Conservation (phyloP, 176 grass and related monocot species). For the Cenchrus fungigraminus region DNA sequence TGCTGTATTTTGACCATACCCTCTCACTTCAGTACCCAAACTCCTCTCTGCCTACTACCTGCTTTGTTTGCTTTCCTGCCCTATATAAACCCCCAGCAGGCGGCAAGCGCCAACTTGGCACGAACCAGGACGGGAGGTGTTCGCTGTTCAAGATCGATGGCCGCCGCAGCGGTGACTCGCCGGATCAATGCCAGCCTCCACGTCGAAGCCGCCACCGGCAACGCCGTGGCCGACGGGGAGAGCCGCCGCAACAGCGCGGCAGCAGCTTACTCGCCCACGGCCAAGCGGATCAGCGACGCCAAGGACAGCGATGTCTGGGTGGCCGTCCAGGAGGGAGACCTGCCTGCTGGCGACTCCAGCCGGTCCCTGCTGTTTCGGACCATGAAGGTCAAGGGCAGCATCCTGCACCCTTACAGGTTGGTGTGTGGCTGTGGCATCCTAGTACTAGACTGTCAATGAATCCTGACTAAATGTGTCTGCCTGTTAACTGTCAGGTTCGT, state of each 20-base stretch:
- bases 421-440: neutral
- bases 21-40: no score
- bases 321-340: conserved; percentile 20
- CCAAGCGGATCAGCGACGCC: conserved; percentile 15
- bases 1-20: conserved; percentile 37
- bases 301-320: conserved; percentile 47
- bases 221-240: neutral
- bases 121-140: neutral
- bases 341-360: neutral
- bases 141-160: conserved; percentile 3
- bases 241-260: neutral
- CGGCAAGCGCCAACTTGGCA: neutral
- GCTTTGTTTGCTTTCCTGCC: neutral
- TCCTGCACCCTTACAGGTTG: conserved; percentile 58
- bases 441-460: neutral
- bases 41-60: neutral
- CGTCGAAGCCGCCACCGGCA: neutral
- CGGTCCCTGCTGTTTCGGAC: conserved; percentile 46
- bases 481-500: conserved; percentile 25
- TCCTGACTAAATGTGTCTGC: neutral
- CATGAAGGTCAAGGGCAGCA: conserved; percentile 53
- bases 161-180: conserved; percentile 19
- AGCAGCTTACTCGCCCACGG: neutral
- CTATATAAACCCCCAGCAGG: conserved; percentile 25
- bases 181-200: conserved; percentile 29